These are phyloP conservation scores for Coemansia biformis DNA, from an alignment of 192 early-diverging fungal species.

Conservation along the genomic window DNA sequence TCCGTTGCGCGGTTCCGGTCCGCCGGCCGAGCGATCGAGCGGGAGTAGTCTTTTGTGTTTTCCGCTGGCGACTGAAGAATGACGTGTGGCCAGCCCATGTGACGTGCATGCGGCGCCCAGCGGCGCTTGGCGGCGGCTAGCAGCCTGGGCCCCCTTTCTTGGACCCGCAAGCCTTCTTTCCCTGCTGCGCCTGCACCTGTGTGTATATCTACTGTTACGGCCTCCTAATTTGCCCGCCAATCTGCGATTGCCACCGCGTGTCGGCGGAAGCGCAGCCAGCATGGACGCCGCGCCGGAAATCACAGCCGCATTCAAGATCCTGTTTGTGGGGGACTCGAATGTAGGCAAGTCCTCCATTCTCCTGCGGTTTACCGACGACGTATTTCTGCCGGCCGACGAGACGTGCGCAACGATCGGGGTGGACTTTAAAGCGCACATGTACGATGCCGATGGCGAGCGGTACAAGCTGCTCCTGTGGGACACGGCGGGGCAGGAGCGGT, in stretches of 20 bases:
- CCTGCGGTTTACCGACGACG: constrained; percentile 90
- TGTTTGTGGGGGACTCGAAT: constrained; percentile 92
- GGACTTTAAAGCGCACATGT: constrained; percentile 95
- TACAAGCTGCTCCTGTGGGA: constrained; percentile 99
- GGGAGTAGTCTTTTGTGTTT: too few species aligned
- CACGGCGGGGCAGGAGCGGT: constrained; percentile 98
- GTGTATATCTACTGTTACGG: too few species aligned
- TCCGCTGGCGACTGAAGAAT: too few species aligned
- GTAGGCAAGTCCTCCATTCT: constrained; percentile 93
- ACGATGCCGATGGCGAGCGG: constrained; percentile 73
- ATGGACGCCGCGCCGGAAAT: constrained; percentile 40
- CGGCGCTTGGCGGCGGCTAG: too few species aligned
- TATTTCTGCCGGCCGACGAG: constrained; percentile 88
- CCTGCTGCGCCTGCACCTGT: too few species aligned
- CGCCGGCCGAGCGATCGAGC: constrained; percentile 5
- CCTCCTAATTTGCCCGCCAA: too few species aligned
- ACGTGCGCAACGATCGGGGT: constrained; percentile 90
- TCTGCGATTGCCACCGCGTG: too few species aligned
- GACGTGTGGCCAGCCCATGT: too few species aligned
- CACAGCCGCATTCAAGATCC: constrained; percentile 85
- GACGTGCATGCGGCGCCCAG: too few species aligned
- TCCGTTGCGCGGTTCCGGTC: constrained; percentile 1
- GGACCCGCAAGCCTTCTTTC: too few species aligned
- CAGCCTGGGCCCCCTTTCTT: too few species aligned
- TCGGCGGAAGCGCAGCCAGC: too few species aligned